Evolutionary conservation across 805 yeast species (phyloP).

Genomic region (Schizosaccharomyces osmophilus): DNA sequence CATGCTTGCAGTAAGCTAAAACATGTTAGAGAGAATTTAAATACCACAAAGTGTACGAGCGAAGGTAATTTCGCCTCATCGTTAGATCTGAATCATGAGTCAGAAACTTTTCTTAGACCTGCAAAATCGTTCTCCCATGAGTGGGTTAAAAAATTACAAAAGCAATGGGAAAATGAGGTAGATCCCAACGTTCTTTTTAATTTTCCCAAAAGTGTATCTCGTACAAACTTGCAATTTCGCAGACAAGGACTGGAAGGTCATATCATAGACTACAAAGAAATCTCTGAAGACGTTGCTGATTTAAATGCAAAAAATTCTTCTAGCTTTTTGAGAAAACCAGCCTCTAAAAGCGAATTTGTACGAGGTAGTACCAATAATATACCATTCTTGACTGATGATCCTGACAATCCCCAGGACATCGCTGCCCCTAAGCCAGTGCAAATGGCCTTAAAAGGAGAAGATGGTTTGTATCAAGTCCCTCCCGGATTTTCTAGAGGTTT

Average conservation of each 20-base stretch:
- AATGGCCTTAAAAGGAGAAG: constrained; percentile 26
- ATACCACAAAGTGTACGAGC: too few relatives aligned
- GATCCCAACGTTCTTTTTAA: constrained; percentile 22
- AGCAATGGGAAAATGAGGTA: constrained; percentile 6
- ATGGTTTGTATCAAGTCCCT: constrained; percentile 63
- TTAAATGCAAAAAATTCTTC: constrained; percentile 46
- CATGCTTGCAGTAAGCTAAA: too few relatives aligned
- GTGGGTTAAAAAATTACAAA: constrained; percentile 44
- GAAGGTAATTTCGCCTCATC: too few relatives aligned
- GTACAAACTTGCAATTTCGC: constrained; percentile 42
- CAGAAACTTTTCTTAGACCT: constrained; percentile 32
- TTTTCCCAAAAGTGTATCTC: constrained; percentile 34
- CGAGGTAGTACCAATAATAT: constrained; percentile 48
- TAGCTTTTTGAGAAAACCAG: constrained; percentile 36
- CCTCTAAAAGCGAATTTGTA: constrained; percentile 32
- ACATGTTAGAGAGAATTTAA: too few relatives aligned
- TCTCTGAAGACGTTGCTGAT: constrained; percentile 17
- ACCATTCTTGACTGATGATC: constrained; percentile 35
- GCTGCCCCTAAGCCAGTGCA: constrained; percentile 10
- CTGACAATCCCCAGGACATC: constrained; percentile 10
- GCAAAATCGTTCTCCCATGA: constrained; percentile 40
- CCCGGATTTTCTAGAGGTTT: constrained; percentile 65
- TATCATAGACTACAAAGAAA: constrained; percentile 39
- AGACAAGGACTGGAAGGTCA: constrained; percentile 54
- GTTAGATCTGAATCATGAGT: too few relatives aligned